Evolutionary conservation across 176 grass and related monocot species (phyloP).

Genomic region (Hyparrhenia diplandra): DNA sequence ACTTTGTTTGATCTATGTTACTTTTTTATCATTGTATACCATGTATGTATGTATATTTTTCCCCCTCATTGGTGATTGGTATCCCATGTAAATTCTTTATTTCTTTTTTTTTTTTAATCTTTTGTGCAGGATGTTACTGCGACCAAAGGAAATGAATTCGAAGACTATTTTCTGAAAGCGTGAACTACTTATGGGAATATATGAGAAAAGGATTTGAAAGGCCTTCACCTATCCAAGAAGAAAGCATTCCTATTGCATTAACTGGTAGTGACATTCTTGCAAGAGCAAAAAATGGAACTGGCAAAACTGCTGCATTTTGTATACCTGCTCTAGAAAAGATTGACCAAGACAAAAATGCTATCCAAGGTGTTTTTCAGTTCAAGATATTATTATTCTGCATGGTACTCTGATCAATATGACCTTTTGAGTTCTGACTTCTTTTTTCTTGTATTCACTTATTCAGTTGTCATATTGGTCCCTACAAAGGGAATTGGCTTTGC

Average conservation of each 20-base stretch:
- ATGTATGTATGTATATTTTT: background rate
- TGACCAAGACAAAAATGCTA: slow-evolving; percentile 80
- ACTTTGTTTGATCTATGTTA: background rate
- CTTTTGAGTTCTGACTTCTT: background rate
- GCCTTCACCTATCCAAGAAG: slow-evolving; percentile 96
- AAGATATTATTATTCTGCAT: background rate
- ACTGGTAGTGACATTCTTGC: slow-evolving; percentile 96
- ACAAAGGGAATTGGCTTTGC: slow-evolving; percentile 87
- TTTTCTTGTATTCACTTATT: slow-evolving; percentile 45
- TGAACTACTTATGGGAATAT: slow-evolving; percentile 97
- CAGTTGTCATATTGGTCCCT: slow-evolving; percentile 91
- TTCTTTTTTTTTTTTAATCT: background rate
- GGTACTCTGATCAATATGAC: background rate
- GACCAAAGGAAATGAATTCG: slow-evolving; percentile 96
- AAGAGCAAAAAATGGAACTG: slow-evolving; percentile 94
- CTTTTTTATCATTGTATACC: background rate
- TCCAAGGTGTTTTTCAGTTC: slow-evolving; percentile 64
- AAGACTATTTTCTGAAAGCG: slow-evolving; percentile 98
- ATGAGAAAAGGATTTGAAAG: slow-evolving; percentile 94
- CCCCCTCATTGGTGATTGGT: background rate
- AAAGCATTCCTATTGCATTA: slow-evolving; percentile 95
- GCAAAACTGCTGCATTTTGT: slow-evolving; percentile 93
- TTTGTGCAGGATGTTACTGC: slow-evolving; percentile 75
- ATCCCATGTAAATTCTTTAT: background rate
- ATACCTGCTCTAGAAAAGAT: slow-evolving; percentile 94